Base-by-base conservation (phyloP, 805 yeast species). In the Sugiyamaella valdiviana region DNA sequence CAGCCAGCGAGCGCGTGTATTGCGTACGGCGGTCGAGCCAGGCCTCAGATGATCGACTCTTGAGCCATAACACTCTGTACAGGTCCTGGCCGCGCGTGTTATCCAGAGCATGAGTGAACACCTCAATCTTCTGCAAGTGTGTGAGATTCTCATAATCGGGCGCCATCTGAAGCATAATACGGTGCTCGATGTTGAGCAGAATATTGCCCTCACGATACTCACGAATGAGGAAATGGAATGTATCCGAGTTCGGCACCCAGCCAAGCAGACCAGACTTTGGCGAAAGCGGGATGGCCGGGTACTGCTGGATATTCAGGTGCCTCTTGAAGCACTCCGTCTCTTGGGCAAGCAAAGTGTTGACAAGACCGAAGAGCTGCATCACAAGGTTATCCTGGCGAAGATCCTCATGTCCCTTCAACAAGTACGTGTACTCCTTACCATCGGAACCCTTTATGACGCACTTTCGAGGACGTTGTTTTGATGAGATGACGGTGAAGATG, bases 21-120 rank as follows among this genome's bases (percentile, higher is more conserved):
- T 95, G 90, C 0, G 97, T 91, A 64, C 99, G 81, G 58, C 99
- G 79, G 63, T 93, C 98, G 36, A 93, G 73, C 99, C 99, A 93
- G 0, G 96, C 89, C 66, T 93, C 99, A 0, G 97, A 88, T 0
- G 96, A 87, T 56, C 93, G 80, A 42, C 96, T 86, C 70, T 93
- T 93, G 56, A 93, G 76, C 99, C 99, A 93, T 58, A 95, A 70
- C 2, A 95, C 96, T 57, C 91, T 85, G 68, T 93, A 91, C 56
- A 93, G 72, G 67, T 93, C 99, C 66, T 93, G 97, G 1, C 99
- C 98, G 58, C 95, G 75, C 0, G 99, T 91, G 62, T 89, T 90
- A 63, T 91, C 96, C 57, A 93, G 70, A 0, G 99, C 96, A 60
- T 91, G 89, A 0, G 96, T 87, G 71, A 93, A 95, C 5, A 93